Base-by-base conservation (phyloP, 2,329 filamentous ascomycete genomes). In the Colletotrichum ledebouriae region DNA sequence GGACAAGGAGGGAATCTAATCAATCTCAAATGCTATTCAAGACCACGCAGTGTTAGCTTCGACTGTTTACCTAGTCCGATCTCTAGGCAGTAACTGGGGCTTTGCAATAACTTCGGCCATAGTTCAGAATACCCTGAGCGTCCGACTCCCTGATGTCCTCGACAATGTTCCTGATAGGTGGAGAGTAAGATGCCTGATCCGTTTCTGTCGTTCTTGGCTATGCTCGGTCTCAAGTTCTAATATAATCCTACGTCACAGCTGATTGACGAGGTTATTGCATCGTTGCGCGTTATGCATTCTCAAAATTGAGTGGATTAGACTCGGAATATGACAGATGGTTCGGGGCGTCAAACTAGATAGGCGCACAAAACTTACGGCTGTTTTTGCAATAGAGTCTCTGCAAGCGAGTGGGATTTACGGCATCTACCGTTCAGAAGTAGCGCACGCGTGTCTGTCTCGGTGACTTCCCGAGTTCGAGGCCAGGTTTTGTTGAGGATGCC, bases 41-140 rank as follows among this genome's bases (percentile, higher is more conserved):
- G 88, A 90, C 59, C 87, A 90, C 72, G 87, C 88, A 11, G 87
- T 90, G 1, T 86, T 85, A 0, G 84, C 88, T 2, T 90, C 87
- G 2, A 89, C 86, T 0, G 85, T 89, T 6, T 91, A 91, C 74
- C 82, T 91, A 20, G 84, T 91, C 49, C 85, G 89, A 29, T 90
- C 87, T 0, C 78, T 91, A 3, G 89, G 88, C 2, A 86, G 84
- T 0, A 88, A 91, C 15, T 90, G 87, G 84, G 88, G 89, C 10
- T 89, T 91, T 2, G 88, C 89, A 0, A 80, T 88, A 41, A 87
- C 87, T 0, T 89, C 88, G 9, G 84, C 88, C 6, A 87, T 91
- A 50, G 81, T 89, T 39, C 89, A 91, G 76, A 90, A 87, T 64
- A 86, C 85, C 63, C 81, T 91, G 71, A 86, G 82, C 72, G 78